Base-by-base conservation (phyloP, 257 asterid genomes). In the Jaltomata sinuosa region DNA sequence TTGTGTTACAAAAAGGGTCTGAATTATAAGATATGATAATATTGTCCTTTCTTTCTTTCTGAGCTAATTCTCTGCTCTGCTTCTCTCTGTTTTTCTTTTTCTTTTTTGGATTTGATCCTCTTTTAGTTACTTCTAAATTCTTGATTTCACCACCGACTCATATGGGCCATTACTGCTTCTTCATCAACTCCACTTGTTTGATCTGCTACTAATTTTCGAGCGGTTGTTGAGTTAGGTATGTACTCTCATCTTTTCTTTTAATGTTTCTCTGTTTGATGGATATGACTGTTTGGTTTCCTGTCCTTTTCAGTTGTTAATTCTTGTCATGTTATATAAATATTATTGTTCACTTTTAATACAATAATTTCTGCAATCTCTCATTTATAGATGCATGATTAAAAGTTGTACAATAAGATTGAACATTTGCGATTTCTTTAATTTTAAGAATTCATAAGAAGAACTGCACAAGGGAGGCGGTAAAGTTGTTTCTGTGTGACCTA, bases 181-280 rank as follows among this genome's bases (percentile, higher is more conserved):
- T 57, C 42, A 3, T 38, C 8, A 38, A 5, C 6, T 38, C 6
- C n/a, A 14, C 36, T 76, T 79, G 49, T 54, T 38, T 54, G 68
- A 34, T 52, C 49, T 50, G 29, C 49, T 80, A 25, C 54, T 2
- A n/a, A 7, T 55, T 80, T n/a, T 80, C 32, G 57, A 68, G 78
- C 34, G 59, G 69, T 81, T 42, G 69, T 64, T 81, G 59, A 59
- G 62, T 82, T 45, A 64, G 84, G 84, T 82, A 64, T 82, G 84
- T 69, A 27, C 81, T 21, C 7, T 47, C 5, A n/a, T 49, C 18
- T 76, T 25, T 45, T 21, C 36, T 74, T 42, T 22, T 22, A 42
- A 1, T 42, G 57, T 45, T 45, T 72, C 40, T 16, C 14, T 74
- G 59, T 4, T 16, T 14, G 45, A 65, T 16, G 45, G 45, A 9